Base-by-base conservation (phyloP, 2,329 filamentous ascomycete genomes). In the Fusarium sp. region DNA sequence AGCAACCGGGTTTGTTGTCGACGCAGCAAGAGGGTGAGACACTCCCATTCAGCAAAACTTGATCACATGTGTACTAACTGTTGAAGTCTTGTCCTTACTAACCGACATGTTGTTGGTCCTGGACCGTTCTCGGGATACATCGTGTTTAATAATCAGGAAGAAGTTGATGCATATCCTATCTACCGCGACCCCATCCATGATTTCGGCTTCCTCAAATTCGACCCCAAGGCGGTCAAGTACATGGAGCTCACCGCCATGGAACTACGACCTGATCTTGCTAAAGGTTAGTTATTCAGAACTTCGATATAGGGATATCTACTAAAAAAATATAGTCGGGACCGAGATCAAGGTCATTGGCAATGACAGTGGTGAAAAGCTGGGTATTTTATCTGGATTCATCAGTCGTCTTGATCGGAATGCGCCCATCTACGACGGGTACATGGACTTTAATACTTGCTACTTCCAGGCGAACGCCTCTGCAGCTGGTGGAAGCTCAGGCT, bases 141-240 rank as follows among this genome's bases (percentile, higher is more conserved):
- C 76, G 94, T 99, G 71, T 98, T 99, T 78, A 96, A 98, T 79
- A 99, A 99, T 76, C 96, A 99, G 80, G 96, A 99, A 71, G 87
- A 96, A 83, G 96, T 95, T 71, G 96, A 99, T 77, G 94, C 96
- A 35, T 92, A 93, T 76, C 95, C 96, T 8, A 93, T 99, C 43
- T 99, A 99, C 81, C 93, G 96, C 73, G 96, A 99, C 75, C 96
- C 96, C 10, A 94, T 99, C 15, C 96, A 99, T 83, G 96, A 99
- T 79, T 99, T 99, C 75, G 96, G 96, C 55, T 96, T 99, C 73
- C 87, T 99, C 45, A 90, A 95, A 74, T 99, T 98, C 81, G 93
- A 99, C 74, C 95, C 96, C 32, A 93, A 93, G 75, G 91, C 91
- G 6, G 97, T 99, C 82, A 97, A 97, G 78, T 97, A 99, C 79